phyloP scores from a whole-genome alignment of 140 eudicot species.

The Anethum foeniculum region DNA sequence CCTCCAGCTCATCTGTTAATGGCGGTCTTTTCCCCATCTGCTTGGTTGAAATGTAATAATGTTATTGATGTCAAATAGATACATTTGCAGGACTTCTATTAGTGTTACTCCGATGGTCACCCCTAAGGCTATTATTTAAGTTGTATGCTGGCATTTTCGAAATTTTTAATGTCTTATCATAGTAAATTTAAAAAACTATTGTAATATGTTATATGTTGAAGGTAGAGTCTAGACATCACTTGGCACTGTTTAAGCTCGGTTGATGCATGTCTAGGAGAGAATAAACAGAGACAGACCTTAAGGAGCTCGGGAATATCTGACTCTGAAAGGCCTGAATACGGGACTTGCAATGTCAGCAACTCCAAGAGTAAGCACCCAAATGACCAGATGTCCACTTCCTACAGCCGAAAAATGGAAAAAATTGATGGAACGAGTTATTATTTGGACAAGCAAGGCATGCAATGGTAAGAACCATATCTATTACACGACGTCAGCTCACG shows the following conservation, averaged over 20 bases:
- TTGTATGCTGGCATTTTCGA: background rate
- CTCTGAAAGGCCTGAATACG: constrained; percentile 62
- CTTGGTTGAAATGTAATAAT: constrained; percentile 14
- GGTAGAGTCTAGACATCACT: background rate
- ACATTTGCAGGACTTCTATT: background rate
- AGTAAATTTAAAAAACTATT: background rate
- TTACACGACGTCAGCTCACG: background rate
- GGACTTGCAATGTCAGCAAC: constrained; percentile 67
- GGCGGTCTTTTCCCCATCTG: constrained; percentile 81
- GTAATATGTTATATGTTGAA: background rate
- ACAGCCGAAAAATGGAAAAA: constrained; percentile 14
- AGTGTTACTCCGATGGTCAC: background rate
- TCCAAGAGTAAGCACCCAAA: constrained; percentile 87
- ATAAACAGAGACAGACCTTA: constrained; percentile 35
- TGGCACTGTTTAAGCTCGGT: background rate
- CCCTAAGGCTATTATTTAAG: background rate
- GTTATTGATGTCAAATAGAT: background rate
- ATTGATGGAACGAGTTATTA: background rate
- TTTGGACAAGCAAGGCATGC: background rate
- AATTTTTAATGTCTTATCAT: background rate
- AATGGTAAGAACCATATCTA: background rate
- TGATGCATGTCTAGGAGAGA: background rate
- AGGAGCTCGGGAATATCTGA: constrained; percentile 54
- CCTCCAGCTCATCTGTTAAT: constrained; percentile 61
- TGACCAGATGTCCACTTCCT: constrained; percentile 98